A percentile compares a stretch with the other conserved stretches of the same genome.
Conservation (phyloP, 2,329 filamentous ascomycete genomes). For the Elsinoe perseae region DNA sequence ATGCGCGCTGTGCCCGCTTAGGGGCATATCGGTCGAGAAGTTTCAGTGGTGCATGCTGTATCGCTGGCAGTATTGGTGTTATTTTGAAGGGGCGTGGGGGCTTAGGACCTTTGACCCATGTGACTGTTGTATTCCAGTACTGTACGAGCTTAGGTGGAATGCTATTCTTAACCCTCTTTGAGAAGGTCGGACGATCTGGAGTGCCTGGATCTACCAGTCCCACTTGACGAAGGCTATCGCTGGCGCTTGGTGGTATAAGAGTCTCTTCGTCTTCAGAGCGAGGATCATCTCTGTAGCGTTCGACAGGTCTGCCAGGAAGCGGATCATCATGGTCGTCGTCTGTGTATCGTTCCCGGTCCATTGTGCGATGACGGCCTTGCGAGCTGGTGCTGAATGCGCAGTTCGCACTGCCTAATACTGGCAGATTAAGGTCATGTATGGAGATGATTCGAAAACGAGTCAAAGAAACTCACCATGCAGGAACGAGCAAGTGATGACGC, state of each 20-base stretch:
- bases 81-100: conserved; percentile 44
- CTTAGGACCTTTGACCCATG: conserved; percentile 43
- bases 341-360: background rate
- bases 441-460: background rate
- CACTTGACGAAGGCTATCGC: conserved; percentile 22
- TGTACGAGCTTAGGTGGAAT: conserved; percentile 24
- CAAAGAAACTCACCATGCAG: background rate
- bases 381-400: no score
- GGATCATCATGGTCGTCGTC: conserved; percentile 19
- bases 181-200: conserved; percentile 20
- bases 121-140: conserved; percentile 21
- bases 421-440: no score
- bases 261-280: conserved; percentile 25
- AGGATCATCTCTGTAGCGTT: conserved; percentile 27
- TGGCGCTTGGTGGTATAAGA: conserved; percentile 23
- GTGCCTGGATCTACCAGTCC: conserved; percentile 17
- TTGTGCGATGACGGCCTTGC: background rate
- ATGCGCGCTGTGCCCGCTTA: conserved; percentile 50
- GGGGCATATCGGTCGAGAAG: conserved; percentile 58
- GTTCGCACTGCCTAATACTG: no score
- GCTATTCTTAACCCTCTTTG: conserved; percentile 21
- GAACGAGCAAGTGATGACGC: background rate
- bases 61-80: conserved; percentile 50
- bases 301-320: conserved; percentile 18
- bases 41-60: conserved; percentile 60